Percentiles rank a stretch among this genome's conserved stretches.
Evolutionary conservation across 1,139 yeast genomes (phyloP).

Genomic region (Candida pseudoviswanathii): DNA sequence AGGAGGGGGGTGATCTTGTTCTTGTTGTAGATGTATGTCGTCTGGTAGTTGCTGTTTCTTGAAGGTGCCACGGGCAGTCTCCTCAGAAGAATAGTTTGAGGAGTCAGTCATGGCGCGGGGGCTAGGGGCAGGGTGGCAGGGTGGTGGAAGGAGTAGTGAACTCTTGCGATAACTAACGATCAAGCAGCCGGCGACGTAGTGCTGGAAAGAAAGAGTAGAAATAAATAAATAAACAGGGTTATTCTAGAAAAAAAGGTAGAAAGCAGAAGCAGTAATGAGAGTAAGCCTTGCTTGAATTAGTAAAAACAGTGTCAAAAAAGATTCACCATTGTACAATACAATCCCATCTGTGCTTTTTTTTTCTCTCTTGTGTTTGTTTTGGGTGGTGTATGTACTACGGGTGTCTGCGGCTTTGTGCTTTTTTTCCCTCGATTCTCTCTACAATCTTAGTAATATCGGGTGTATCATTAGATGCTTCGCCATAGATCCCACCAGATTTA

Average conservation of each 20-base stretch:
- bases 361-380: not conserved
- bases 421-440: not conserved
- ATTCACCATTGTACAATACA: too few relatives aligned
- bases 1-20: not conserved
- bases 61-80: not conserved
- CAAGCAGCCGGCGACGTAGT: too few relatives aligned
- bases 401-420: not conserved
- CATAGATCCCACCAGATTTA: not conserved
- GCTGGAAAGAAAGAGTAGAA: too few relatives aligned
- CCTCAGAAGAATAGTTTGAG: constrained; percentile 1
- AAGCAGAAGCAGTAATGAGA: too few relatives aligned
- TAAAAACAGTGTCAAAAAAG: too few relatives aligned
- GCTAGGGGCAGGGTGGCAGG: not conserved
- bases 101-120: not conserved
- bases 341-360: too few relatives aligned
- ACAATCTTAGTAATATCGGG: constrained; percentile 3
- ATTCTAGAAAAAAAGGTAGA: too few relatives aligned
- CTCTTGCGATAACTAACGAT: too few relatives aligned
- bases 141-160: not conserved
- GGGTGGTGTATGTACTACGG: not conserved
- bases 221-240: too few relatives aligned
- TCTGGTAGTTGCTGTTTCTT: constrained; percentile 1
- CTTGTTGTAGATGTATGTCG: not conserved
- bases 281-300: too few relatives aligned
- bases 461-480: not conserved